phyloP scores from a whole-genome alignment of 2,329 filamentous ascomycete species.

The Fonsecaea multimorphosa region DNA sequence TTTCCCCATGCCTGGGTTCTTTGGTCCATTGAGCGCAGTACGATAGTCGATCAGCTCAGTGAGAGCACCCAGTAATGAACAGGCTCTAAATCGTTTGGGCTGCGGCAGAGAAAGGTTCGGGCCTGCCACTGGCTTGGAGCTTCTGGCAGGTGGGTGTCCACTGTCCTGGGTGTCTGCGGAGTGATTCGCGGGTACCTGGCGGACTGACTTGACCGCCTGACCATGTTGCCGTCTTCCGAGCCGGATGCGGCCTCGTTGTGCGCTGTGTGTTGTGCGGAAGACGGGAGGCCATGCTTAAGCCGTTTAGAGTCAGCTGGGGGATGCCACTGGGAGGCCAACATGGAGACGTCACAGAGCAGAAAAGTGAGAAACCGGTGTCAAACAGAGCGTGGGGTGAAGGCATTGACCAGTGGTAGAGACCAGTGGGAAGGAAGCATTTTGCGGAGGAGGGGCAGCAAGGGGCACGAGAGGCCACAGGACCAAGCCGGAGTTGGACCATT shows the following conservation, averaged over 20 bases:
- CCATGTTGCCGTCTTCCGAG: constrained; percentile 10
- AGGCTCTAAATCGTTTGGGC: background rate
- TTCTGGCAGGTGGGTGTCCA: background rate
- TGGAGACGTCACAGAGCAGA: background rate
- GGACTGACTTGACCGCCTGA: constrained; percentile 14
- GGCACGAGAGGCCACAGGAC: background rate
- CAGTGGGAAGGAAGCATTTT: constrained; percentile 4
- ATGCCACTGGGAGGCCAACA: background rate
- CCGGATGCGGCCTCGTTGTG: background rate
- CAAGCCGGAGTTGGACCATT: background rate
- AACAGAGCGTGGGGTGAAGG: background rate
- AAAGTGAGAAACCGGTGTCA: background rate
- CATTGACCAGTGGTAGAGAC: background rate
- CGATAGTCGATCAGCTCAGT: background rate
- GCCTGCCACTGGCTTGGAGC: constrained; percentile 1
- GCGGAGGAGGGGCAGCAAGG: constrained; percentile 13
- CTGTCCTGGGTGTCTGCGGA: no score
- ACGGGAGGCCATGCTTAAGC: background rate
- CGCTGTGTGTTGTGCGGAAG: constrained; percentile 1
- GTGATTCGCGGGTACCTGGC: constrained; percentile 22
- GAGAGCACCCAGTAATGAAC: background rate
- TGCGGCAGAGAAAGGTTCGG: constrained; percentile 10
- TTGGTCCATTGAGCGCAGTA: background rate
- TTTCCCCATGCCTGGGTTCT: background rate
- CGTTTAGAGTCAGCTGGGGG: background rate